These are phyloP conservation scores for Blepharisma japonicum DNA, from an alignment of 73 alveolate genomes.

Conservation along the genomic window DNA sequence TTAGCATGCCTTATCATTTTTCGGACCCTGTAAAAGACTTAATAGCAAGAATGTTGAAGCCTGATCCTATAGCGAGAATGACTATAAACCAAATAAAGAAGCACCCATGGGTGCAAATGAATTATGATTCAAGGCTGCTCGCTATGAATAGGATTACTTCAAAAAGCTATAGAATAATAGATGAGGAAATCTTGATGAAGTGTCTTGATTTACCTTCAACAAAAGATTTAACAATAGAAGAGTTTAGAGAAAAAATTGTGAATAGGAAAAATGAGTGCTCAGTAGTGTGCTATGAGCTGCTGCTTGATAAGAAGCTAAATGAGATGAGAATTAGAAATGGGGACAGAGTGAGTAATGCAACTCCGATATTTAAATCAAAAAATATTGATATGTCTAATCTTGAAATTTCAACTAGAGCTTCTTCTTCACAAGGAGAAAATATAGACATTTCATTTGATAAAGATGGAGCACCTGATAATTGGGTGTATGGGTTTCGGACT, in stretches of 20 bases:
- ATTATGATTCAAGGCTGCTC: neutral
- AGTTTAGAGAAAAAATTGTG: too few species aligned
- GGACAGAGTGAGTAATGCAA: too few species aligned
- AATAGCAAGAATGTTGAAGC: slow-evolving; percentile 79
- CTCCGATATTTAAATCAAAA: too few species aligned
- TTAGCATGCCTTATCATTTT: slow-evolving; percentile 42
- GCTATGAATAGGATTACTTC: neutral
- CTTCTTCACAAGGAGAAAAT: too few species aligned
- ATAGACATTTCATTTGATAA: too few species aligned
- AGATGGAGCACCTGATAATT: neutral
- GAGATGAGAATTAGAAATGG: too few species aligned
- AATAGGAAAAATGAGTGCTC: too few species aligned
- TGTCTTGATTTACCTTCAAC: neutral
- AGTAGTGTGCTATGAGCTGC: too few species aligned
- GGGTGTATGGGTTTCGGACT: slow-evolving; percentile 20
- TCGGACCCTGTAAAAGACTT: slow-evolving; percentile 82
- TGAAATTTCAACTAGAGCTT: too few species aligned
- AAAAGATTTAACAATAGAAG: too few species aligned
- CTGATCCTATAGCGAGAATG: slow-evolving; percentile 79
- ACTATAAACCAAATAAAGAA: slow-evolving; percentile 60
- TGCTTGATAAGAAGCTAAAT: too few species aligned
- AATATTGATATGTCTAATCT: too few species aligned
- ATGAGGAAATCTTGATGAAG: slow-evolving; percentile 20
- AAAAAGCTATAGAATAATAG: neutral
- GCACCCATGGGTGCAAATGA: slow-evolving; percentile 63